phyloP scores from a whole-genome alignment of 441 rosid genomes.

The Hura crepitans region DNA sequence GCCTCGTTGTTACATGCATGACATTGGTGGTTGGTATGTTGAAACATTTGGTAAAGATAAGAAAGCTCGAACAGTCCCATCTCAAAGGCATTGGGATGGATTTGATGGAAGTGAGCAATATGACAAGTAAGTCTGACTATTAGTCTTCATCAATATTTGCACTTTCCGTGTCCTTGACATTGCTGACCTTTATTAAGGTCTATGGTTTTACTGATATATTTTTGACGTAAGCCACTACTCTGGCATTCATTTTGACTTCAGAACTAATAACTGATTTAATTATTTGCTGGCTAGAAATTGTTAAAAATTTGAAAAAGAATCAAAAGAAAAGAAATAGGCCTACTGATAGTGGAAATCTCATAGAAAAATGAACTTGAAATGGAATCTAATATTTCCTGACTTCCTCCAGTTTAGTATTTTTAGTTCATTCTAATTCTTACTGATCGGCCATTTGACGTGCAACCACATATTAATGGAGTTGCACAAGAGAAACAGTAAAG shows the following conservation, averaged over 20 bases:
- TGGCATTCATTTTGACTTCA: background rate
- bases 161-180: background rate
- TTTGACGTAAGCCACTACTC: background rate
- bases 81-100: slow-evolving; percentile 80
- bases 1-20: slow-evolving; percentile 86
- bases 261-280: background rate
- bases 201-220: background rate
- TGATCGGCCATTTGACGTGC: background rate
- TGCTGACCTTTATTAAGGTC: background rate
- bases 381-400: background rate
- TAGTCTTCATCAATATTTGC: background rate
- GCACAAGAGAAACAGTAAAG: background rate
- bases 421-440: background rate
- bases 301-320: background rate
- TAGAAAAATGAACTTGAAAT: too few relatives aligned
- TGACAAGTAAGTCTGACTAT: slow-evolving; percentile 55
- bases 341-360: too few relatives aligned
- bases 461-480: background rate
- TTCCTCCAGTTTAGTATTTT: background rate
- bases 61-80: slow-evolving; percentile 54
- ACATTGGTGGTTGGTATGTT: slow-evolving; percentile 93
- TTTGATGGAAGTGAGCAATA: slow-evolving; percentile 41
- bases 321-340: background rate
- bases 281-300: background rate
- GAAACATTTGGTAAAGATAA: slow-evolving; percentile 86